These are phyloP conservation scores for Cryptococcus hybrid DNA, from an alignment of 1,284 basidiomycete genomes.

Conservation along the genomic window DNA sequence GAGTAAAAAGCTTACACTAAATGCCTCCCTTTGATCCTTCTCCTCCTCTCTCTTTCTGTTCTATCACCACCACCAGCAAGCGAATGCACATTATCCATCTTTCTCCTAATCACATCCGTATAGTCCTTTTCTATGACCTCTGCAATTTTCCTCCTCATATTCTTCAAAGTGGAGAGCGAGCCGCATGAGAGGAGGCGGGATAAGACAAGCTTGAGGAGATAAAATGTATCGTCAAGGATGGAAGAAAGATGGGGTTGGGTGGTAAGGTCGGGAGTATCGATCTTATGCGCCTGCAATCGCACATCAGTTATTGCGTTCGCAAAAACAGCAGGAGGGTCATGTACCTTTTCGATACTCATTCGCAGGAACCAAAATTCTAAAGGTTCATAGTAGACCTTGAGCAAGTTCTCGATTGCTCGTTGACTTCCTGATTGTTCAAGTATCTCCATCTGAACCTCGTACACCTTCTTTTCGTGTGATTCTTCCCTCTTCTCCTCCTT, in stretches of 20 bases:
- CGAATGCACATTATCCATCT: constrained; percentile 81
- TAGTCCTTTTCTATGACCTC: constrained; percentile 79
- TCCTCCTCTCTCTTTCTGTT: constrained; percentile 67
- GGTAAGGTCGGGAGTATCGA: constrained; percentile 66
- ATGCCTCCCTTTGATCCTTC: constrained; percentile 69
- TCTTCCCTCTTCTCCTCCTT: constrained; percentile 21
- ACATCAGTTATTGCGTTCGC: neutral
- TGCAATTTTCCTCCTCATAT: constrained; percentile 62
- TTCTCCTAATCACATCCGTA: constrained; percentile 69
- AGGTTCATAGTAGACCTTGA: constrained; percentile 76
- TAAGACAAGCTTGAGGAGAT: constrained; percentile 81
- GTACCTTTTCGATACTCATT: constrained; percentile 81
- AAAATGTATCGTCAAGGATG: constrained; percentile 90
- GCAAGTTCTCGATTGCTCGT: constrained; percentile 64
- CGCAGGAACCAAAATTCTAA: constrained; percentile 91
- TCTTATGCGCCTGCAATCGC: constrained; percentile 48
- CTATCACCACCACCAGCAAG: constrained; percentile 51
- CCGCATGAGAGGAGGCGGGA: constrained; percentile 72
- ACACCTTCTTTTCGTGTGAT: constrained; percentile 8
- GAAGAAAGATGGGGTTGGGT: constrained; percentile 58
- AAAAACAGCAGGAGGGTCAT: neutral
- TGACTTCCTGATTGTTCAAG: constrained; percentile 54
- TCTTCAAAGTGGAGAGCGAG: constrained; percentile 60
- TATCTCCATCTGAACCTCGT: constrained; percentile 49
- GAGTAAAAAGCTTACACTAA: constrained; percentile 65